Evolutionary conservation across 164 flowering plant genomes (phyloP), one percentile per base, ranked within the genome.

Genomic region (Santalum album): DNA sequence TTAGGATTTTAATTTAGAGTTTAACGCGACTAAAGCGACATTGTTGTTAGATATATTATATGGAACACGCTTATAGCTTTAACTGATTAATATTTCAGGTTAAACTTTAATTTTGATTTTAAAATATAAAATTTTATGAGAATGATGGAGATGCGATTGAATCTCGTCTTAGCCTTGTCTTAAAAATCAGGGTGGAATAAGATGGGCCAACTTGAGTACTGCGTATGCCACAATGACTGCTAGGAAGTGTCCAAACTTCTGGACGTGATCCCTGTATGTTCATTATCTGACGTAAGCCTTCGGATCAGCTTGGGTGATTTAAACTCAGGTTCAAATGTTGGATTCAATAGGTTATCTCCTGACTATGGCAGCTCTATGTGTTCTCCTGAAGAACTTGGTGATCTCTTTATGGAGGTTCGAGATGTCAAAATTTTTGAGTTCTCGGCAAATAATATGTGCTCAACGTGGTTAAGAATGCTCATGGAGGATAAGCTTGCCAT

Each of bases 401-500:
- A 69, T 55, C 77, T 74, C 10, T 75, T 65, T 73, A 57, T 86
- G 62, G 74, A 68, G 46, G 68, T 90, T 24, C 92, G 87, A 26
- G 70, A 65, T 60, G 51, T 90, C 16, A 80, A 73, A 70, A 39
- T 87, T 49, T 74, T 87, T 38, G 67, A 57, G 50, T 62, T 74
- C 62, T 47, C 88, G 36, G 46, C 71, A 14, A 43, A 50, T 61
- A 60, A 51, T 47, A 64, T 69, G 69, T 80, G 95, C 72, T 84
- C 95, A 38, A 38, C 44, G 49, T 89, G 95, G 96, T 57, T 94
- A 58, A 78, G 65, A 65, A 67, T 49, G 62, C 87, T 78, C 42
- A 65, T 90, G 64, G 97, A 90, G 61, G 75, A 68, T 74, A 73
- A 82, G 65, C 91, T 90, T 64, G 97, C 95, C 12, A 82, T 68